phyloP scores from a whole-genome alignment of 768 basidiomycete genomes.

The Suillus bovinus region DNA sequence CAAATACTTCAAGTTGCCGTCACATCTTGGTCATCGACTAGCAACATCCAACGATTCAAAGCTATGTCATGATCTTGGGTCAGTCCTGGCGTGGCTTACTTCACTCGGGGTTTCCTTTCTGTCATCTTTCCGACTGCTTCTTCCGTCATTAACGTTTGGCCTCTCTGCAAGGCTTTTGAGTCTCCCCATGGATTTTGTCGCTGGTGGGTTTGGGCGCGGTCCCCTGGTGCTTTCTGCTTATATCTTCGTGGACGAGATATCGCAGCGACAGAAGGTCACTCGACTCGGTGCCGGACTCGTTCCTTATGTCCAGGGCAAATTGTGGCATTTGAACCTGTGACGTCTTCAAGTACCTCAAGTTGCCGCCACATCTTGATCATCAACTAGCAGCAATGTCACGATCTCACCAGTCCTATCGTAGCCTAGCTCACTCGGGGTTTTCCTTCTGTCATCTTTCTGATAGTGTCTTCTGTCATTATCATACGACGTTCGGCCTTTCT shows the following conservation, averaged over 20 bases:
- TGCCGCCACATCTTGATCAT: background rate
- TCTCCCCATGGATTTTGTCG: constrained; percentile 8
- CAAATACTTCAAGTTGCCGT: background rate
- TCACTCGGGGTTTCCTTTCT: constrained; percentile 18
- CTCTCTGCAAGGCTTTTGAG: constrained; percentile 11
- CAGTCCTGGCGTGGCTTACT: constrained; percentile 26
- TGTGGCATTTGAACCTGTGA: too few species aligned
- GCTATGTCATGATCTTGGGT: background rate
- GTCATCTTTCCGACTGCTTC: constrained; percentile 12
- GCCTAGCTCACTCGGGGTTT: constrained; percentile 18
- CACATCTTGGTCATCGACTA: background rate
- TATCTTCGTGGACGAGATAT: too few species aligned
- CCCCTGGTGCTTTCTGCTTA: too few species aligned
- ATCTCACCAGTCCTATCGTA: constrained; percentile 21
- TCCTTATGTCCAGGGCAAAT: too few species aligned
- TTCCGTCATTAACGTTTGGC: constrained; percentile 16
- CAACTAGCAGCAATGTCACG: background rate
- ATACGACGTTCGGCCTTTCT: constrained; percentile 13
- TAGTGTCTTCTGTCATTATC: constrained; percentile 13
- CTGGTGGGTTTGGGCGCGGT: constrained; percentile 8
- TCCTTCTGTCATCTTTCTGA: constrained; percentile 16
- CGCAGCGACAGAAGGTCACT: too few species aligned
- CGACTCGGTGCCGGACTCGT: too few species aligned
- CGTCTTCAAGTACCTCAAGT: background rate
- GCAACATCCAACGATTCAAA: background rate